Percentiles rank a stretch among this genome's conserved stretches.
These are phyloP conservation scores for Tulasnella sp. DNA, from an alignment of 768 basidiomycete species.

Conservation along the genomic window DNA sequence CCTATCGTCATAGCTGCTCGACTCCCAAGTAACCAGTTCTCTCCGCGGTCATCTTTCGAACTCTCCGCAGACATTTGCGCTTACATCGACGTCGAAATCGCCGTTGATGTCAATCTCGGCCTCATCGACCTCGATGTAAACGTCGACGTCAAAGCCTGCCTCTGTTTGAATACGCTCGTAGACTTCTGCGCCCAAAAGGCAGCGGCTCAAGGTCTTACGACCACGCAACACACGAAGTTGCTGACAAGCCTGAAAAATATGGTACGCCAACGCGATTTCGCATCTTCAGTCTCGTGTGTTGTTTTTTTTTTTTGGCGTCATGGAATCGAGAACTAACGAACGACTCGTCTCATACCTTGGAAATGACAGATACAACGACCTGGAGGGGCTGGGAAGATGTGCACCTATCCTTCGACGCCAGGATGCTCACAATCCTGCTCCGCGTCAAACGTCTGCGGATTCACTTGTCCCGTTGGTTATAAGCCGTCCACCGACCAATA, in stretches of 20 bases:
- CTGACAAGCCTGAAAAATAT: too few species aligned
- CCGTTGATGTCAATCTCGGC: not conserved
- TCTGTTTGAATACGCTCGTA: not conserved
- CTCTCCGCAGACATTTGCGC: not conserved
- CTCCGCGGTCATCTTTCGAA: too few species aligned
- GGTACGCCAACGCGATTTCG: not conserved
- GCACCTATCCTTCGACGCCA: too few species aligned
- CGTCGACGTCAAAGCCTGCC: not conserved
- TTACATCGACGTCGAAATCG: not conserved
- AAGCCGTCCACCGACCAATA: not conserved
- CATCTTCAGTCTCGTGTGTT: not conserved
- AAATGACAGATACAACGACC: too few species aligned
- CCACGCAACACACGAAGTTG: not conserved
- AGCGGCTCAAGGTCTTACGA: not conserved
- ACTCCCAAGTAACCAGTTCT: too few species aligned
- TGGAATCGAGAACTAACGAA: not conserved
- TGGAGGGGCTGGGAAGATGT: too few species aligned
- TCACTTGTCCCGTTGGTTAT: not conserved
- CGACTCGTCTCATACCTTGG: too few species aligned
- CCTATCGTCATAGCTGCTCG: too few species aligned
- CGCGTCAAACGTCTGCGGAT: constrained; percentile 7
- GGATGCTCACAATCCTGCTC: not conserved
- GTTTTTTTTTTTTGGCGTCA: not conserved
- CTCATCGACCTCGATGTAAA: not conserved
- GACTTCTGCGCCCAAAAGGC: not conserved